These are phyloP conservation scores for Leccinum longicurvipes DNA, from an alignment of 768 basidiomycete genomes.

Conservation along the genomic window DNA sequence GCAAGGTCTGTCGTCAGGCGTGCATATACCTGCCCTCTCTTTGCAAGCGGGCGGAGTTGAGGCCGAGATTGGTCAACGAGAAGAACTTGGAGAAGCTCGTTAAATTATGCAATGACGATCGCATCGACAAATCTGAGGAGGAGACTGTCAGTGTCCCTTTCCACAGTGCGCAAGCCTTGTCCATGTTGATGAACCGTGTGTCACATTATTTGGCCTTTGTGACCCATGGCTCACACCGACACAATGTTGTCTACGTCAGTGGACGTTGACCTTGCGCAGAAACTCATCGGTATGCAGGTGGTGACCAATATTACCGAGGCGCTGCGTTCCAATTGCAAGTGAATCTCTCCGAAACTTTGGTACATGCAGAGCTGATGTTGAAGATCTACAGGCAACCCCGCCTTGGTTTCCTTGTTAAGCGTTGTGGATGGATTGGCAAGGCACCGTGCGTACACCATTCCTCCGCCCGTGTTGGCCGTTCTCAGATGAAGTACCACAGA, in stretches of 20 bases:
- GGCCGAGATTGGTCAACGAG: constrained; percentile 11
- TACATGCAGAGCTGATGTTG: not conserved
- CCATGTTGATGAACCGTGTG: constrained; percentile 25
- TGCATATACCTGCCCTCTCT: constrained; percentile 30
- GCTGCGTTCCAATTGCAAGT: constrained; percentile 18
- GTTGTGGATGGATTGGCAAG: constrained; percentile 17
- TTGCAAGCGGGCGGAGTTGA: constrained; percentile 19
- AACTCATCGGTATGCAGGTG: constrained; percentile 12
- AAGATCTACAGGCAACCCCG: constrained; percentile 14
- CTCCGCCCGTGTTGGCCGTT: not conserved
- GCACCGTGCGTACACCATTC: constrained; percentile 5
- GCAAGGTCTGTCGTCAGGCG: constrained; percentile 14
- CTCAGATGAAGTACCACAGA: not conserved
- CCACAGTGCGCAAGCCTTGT: constrained; percentile 25
- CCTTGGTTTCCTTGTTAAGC: constrained; percentile 20
- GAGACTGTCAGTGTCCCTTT: constrained; percentile 18
- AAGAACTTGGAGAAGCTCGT: constrained; percentile 19
- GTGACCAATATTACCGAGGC: constrained; percentile 19
- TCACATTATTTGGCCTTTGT: not conserved
- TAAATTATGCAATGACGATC: constrained; percentile 13
- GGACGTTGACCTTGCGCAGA: constrained; percentile 9
- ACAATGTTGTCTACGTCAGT: constrained; percentile 1
- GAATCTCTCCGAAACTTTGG: not conserved
- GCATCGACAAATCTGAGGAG: constrained; percentile 11
- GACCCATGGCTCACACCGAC: not conserved